Percentiles rank a stretch among this genome's conserved stretches.
These are phyloP conservation scores for Pistacia vera DNA, from an alignment of 345 rosid species.

Conservation along the genomic window DNA sequence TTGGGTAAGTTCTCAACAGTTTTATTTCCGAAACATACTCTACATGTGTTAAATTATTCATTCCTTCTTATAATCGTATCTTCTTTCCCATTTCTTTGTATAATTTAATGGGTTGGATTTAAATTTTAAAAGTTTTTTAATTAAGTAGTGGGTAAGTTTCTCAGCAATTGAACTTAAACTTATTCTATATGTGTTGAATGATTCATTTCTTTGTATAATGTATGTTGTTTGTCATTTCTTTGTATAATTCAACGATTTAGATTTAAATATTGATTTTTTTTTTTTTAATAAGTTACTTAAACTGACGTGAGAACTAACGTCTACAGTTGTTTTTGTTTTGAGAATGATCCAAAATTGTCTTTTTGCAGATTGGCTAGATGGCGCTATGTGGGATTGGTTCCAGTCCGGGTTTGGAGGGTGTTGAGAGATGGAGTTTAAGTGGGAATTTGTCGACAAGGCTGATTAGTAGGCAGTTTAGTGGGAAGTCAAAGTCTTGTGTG, in stretches of 20 bases:
- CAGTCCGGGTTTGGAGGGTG: conserved; percentile 38
- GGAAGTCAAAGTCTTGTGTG: conserved; percentile 6
- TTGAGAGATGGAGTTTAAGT: conserved; percentile 31
- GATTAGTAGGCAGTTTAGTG: conserved; percentile 14
- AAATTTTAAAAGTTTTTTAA: too few relatives aligned
- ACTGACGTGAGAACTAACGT: too few relatives aligned
- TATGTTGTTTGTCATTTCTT: background rate
- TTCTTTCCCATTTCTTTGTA: too few relatives aligned
- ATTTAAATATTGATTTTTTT: background rate
- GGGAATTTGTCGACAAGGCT: conserved; percentile 37
- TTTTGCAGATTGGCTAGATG: conserved; percentile 39
- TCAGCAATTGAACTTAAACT: too few relatives aligned
- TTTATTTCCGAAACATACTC: too few relatives aligned
- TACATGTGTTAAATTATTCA: too few relatives aligned
- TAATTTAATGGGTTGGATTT: too few relatives aligned
- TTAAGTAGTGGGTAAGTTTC: background rate
- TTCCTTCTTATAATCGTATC: too few relatives aligned
- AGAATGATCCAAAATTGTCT: background rate
- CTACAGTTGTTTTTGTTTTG: background rate
- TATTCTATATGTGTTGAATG: too few relatives aligned
- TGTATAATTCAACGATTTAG: background rate
- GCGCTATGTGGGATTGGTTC: conserved; percentile 50
- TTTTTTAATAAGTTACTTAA: too few relatives aligned
- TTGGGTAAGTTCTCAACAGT: background rate
- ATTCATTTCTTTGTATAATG: background rate